Conservation (phyloP, 352 stramenopile genomes). For the Detonula confervacea region DNA sequence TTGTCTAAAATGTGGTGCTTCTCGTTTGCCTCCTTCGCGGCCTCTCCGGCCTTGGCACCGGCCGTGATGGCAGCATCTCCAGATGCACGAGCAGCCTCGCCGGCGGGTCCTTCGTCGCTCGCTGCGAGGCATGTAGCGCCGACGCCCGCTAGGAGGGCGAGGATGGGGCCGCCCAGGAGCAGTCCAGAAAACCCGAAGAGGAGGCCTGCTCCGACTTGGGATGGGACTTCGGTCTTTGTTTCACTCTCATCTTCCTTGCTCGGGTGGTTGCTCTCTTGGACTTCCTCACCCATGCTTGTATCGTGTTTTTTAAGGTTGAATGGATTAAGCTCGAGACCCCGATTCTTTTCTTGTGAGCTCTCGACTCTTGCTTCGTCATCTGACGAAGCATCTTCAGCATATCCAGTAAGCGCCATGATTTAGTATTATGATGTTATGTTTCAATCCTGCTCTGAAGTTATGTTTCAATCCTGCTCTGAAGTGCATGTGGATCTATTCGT, state of each 20-base stretch:
- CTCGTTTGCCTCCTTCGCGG: conserved; percentile 47
- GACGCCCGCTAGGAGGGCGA: conserved; percentile 25
- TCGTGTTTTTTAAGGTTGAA: conserved; percentile 19
- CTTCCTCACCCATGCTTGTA: neutral
- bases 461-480: too few relatives aligned
- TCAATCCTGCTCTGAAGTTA: too few relatives aligned
- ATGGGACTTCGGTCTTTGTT: conserved; percentile 11
- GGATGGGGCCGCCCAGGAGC: conserved; percentile 36
- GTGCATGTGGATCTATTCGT: too few relatives aligned
- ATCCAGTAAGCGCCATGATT: neutral
- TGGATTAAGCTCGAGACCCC: conserved; percentile 1
- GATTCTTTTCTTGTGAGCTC: neutral
- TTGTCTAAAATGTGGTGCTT: conserved; percentile 34
- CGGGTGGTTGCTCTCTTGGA: neutral
- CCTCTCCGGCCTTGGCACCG: conserved; percentile 26
- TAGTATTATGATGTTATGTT: too few relatives aligned
- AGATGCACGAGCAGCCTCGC: conserved; percentile 21
- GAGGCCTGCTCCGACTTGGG: conserved; percentile 21
- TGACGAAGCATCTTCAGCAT: neutral
- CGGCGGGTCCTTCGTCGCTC: conserved; percentile 30
- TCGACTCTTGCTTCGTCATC: neutral
- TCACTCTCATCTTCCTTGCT: conserved; percentile 8
- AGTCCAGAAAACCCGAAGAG: conserved; percentile 34
- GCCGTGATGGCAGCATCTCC: conserved; percentile 34
- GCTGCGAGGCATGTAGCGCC: conserved; percentile 31